phyloP scores from a whole-genome alignment of 176 grass and related monocot species.

The Microstegium vimineum region DNA sequence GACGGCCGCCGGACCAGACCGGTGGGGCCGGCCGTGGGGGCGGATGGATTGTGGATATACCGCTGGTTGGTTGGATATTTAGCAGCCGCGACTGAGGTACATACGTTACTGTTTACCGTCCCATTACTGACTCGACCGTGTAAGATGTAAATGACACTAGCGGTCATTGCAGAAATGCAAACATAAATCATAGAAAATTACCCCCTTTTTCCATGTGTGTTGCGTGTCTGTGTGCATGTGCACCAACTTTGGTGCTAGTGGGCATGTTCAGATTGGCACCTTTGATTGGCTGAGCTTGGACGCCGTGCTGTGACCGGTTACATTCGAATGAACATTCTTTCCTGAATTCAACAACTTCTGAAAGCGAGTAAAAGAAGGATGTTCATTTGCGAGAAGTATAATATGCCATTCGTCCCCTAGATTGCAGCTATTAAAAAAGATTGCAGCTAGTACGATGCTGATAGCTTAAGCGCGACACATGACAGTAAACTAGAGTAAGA shows the following conservation, averaged over 20 bases:
- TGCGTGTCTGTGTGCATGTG: neutral
- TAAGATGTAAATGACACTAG: constrained; percentile 23
- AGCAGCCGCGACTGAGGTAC: constrained; percentile 27
- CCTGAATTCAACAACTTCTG: neutral
- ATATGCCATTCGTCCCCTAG: no score
- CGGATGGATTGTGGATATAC: neutral
- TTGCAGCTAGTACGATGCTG: neutral
- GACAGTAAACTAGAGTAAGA: neutral
- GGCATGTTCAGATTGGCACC: neutral
- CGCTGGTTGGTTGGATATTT: constrained; percentile 29
- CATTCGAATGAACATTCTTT: neutral
- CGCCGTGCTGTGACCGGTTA: neutral
- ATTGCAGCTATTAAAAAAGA: no score
- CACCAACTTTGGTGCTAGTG: neutral
- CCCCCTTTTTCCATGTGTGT: neutral
- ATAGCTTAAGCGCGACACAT: neutral
- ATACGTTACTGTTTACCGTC: constrained; percentile 1
- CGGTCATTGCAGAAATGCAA: neutral
- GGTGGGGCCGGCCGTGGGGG: neutral
- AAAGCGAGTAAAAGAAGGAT: no score
- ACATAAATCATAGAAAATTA: neutral
- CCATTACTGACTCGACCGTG: constrained; percentile 29
- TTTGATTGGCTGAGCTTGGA: neutral
- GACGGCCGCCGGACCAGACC: neutral
- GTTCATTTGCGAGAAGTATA: no score